phyloP scores from a whole-genome alignment of 345 rosid species.

The Arabidopsis suecica region DNA sequence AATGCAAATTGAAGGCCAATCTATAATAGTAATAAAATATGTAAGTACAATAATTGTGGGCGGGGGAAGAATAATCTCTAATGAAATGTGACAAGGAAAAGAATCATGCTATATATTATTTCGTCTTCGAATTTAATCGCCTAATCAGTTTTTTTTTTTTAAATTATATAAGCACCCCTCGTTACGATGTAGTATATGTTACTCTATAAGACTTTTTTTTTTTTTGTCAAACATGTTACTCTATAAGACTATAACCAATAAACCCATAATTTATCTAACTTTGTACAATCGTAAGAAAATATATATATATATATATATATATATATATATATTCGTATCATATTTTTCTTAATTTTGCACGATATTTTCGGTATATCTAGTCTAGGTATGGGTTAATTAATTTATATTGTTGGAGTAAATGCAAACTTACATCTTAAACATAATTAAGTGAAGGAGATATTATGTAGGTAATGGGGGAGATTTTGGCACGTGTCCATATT shows the following conservation, averaged over 20 bases:
- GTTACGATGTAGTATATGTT: too few relatives aligned
- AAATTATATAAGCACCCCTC: too few relatives aligned
- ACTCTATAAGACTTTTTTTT: too few relatives aligned
- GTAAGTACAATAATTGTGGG: neutral
- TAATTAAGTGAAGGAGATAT: neutral
- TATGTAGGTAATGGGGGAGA: neutral
- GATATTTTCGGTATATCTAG: neutral
- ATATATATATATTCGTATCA: neutral
- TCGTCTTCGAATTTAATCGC: neutral
- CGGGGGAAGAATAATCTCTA: constrained; percentile 3
- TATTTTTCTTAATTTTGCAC: neutral
- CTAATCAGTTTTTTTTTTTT: too few relatives aligned
- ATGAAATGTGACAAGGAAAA: neutral
- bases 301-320: too few relatives aligned
- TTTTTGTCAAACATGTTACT: too few relatives aligned
- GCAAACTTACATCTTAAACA: constrained; percentile 1
- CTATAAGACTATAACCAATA: too few relatives aligned
- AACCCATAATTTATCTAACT: too few relatives aligned
- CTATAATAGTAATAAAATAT: neutral
- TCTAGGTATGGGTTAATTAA: neutral
- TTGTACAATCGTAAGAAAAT: too few relatives aligned
- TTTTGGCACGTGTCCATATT: constrained; percentile 54
- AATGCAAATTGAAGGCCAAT: neutral
- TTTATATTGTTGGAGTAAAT: neutral
- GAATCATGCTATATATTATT: neutral